Percentiles rank a stretch among this genome's conserved stretches.
Conservation (phyloP, 164 flowering plant genomes). For the Berberis thunbergii region DNA sequence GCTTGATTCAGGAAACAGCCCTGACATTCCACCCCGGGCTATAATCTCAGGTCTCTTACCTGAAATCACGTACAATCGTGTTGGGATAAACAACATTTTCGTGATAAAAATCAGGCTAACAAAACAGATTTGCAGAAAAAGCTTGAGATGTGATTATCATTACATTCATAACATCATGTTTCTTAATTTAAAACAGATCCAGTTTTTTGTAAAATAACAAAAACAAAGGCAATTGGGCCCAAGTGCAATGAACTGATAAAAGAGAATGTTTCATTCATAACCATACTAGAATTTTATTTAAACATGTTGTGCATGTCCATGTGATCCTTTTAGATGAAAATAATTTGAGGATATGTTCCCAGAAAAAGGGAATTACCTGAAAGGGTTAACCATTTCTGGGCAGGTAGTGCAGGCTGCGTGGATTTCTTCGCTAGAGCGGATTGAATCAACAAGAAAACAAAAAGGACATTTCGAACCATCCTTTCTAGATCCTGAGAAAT, state of each 20-base stretch:
- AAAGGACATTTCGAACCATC: constrained; percentile 13
- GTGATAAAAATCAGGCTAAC: neutral
- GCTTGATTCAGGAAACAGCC: constrained; percentile 72
- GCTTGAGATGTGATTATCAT: neutral
- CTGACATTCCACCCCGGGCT: constrained; percentile 81
- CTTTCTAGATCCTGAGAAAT: neutral
- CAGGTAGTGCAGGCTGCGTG: neutral
- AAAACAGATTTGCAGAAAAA: neutral
- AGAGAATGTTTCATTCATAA: no score
- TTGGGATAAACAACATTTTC: no score
- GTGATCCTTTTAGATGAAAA: neutral
- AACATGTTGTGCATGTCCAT: no score
- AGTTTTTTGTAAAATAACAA: no score
- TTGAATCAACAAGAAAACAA: constrained; percentile 28
- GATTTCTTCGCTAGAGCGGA: constrained; percentile 19
- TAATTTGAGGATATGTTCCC: neutral
- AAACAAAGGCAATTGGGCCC: no score
- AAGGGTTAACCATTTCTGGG: constrained; percentile 45
- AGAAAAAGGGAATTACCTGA: constrained; percentile 27
- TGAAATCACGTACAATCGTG: constrained; percentile 10
- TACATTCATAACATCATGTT: no score
- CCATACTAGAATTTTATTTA: no score
- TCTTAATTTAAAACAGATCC: no score
- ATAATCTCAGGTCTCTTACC: constrained; percentile 53
- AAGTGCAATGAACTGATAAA: no score